These are phyloP conservation scores for Ballota nigra DNA, from an alignment of 257 asterid genomes.

Conservation along the genomic window DNA sequence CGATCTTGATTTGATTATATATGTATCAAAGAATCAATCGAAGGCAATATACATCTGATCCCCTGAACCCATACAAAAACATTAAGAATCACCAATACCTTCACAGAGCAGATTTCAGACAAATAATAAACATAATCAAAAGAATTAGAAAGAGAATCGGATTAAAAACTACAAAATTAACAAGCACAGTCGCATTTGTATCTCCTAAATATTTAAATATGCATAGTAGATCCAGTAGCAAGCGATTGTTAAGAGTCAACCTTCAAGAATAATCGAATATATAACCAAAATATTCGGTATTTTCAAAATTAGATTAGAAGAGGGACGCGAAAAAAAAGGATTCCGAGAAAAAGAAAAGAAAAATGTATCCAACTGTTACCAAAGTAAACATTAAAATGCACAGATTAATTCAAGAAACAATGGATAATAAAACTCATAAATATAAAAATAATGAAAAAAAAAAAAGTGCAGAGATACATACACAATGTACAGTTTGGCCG, in stretches of 20 bases:
- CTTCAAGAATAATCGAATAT: background rate
- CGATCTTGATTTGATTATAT: background rate
- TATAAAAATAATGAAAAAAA: background rate
- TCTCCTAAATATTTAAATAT: background rate
- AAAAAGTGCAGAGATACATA: slow-evolving; percentile 27
- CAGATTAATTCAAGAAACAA: background rate
- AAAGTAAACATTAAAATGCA: background rate
- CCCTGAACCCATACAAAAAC: background rate
- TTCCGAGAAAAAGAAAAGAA: background rate
- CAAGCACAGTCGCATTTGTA: background rate
- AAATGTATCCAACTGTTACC: no score
- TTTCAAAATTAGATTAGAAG: no score
- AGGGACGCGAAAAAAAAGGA: no score
- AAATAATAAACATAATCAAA: background rate
- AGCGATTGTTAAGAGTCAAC: background rate
- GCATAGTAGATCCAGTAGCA: background rate
- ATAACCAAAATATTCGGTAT: background rate
- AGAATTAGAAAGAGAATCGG: background rate
- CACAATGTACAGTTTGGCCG: slow-evolving; percentile 62
- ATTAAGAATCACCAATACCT: background rate
- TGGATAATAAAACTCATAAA: background rate
- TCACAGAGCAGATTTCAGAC: background rate
- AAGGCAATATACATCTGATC: background rate
- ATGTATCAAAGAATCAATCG: background rate
- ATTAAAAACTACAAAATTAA: background rate